phyloP scores from a whole-genome alignment of 2,329 filamentous ascomycete species.

The Pestalotiopsis sp. region DNA sequence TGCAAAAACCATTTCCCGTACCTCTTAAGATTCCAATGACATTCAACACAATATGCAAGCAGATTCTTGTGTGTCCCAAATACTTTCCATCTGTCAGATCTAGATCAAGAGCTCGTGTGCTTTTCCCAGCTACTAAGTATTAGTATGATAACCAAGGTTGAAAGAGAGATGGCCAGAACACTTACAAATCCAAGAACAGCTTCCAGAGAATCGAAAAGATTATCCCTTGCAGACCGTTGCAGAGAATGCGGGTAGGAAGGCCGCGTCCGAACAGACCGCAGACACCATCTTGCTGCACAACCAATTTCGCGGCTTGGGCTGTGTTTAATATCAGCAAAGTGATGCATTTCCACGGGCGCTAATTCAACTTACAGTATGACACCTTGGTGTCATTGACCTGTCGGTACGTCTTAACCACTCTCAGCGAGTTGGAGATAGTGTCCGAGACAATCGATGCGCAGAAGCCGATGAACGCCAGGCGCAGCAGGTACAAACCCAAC shows the following conservation, averaged over 20 bases:
- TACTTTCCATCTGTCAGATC: conserved; percentile 41
- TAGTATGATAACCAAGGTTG: background rate
- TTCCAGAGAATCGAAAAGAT: conserved; percentile 53
- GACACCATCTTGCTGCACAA: conserved; percentile 44
- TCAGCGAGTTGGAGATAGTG: conserved; percentile 47
- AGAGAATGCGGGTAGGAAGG: conserved; percentile 49
- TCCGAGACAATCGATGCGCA: conserved; percentile 48
- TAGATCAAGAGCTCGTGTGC: conserved; percentile 32
- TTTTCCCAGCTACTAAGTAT: conserved; percentile 4
- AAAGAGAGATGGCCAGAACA: conserved; percentile 12
- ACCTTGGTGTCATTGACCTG: conserved; percentile 51
- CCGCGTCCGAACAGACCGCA: conserved; percentile 46
- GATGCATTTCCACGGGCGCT: background rate
- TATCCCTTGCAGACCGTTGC: conserved; percentile 49
- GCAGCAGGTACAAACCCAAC: conserved; percentile 43
- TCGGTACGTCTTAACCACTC: conserved; percentile 52
- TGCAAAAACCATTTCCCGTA: background rate
- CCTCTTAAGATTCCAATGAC: background rate
- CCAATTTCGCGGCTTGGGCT: conserved; percentile 45
- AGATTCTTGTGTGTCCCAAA: background rate
- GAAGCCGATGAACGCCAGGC: conserved; percentile 46
- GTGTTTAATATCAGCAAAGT: background rate
- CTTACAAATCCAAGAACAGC: conserved; percentile 49
- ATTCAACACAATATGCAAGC: background rate
- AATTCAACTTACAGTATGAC: conserved; percentile 41